phyloP scores from a whole-genome alignment of 306 rosid species.

The Benincasa hispida region DNA sequence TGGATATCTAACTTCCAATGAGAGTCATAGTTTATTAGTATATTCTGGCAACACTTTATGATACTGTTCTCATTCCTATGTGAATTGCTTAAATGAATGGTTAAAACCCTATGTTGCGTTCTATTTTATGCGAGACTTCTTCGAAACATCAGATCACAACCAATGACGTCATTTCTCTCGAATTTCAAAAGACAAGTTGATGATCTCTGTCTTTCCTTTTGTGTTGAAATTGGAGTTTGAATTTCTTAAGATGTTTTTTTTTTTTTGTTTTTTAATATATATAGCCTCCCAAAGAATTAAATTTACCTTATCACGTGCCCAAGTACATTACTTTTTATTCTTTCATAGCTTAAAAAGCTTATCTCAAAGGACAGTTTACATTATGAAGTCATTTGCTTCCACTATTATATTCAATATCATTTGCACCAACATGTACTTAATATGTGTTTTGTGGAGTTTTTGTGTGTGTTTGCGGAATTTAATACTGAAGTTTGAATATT shows the following conservation, averaged over 20 bases:
- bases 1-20: not conserved
- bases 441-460: no score
- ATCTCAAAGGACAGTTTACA: slow-evolving; percentile 72
- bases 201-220: not conserved
- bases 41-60: no score
- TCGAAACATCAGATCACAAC: slow-evolving; percentile 86
- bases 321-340: not conserved
- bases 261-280: not conserved
- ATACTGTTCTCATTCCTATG: slow-evolving; percentile 17
- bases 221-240: not conserved
- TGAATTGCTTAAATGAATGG: slow-evolving; percentile 60
- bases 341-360: slow-evolving; percentile 77
- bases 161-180: slow-evolving; percentile 85
- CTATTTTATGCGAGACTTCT: slow-evolving; percentile 90
- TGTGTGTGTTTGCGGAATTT: no score
- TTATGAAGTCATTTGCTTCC: slow-evolving; percentile 66
- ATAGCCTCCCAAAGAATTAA: not conserved
- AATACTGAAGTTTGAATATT: no score
- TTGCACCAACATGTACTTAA: slow-evolving; percentile 71
- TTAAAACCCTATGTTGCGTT: slow-evolving; percentile 86
- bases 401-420: slow-evolving; percentile 82
- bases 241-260: not conserved
- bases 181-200: slow-evolving; percentile 64
- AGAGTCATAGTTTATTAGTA: not conserved
- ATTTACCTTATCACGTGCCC: not conserved